phyloP scores from a whole-genome alignment of 352 stramenopile genomes.

The Hyphochytrium catenoides region DNA sequence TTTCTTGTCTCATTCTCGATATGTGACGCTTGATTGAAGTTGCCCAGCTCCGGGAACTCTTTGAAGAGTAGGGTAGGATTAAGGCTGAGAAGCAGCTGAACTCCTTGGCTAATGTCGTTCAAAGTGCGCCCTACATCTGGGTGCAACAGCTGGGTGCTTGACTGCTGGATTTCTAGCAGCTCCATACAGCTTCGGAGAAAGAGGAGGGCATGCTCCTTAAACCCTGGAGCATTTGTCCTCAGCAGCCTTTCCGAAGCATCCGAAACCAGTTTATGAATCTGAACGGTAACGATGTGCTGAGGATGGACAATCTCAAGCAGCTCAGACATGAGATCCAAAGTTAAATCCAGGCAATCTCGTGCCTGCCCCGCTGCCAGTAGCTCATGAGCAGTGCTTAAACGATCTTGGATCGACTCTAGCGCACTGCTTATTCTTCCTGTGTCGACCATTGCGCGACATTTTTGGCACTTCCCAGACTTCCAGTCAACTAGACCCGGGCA shows the following conservation, averaged over 20 bases:
- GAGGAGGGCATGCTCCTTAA: slow-evolving; percentile 55
- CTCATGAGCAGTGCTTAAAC: slow-evolving; percentile 26
- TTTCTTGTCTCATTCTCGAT: slow-evolving; percentile 64
- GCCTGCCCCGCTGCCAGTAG: slow-evolving; percentile 43
- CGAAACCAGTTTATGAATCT: slow-evolving; percentile 66
- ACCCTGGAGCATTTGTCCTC: slow-evolving; percentile 16
- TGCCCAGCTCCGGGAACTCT: slow-evolving; percentile 54
- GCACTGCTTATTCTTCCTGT: no score
- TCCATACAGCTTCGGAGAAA: slow-evolving; percentile 59
- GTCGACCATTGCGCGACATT: no score
- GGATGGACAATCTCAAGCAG: slow-evolving; percentile 48
- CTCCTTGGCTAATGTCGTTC: slow-evolving; percentile 71
- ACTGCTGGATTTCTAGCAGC: slow-evolving; percentile 61
- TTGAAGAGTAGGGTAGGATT: slow-evolving; percentile 52
- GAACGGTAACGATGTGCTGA: slow-evolving; percentile 62
- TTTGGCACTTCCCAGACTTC: no score
- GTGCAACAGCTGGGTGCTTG: slow-evolving; percentile 54
- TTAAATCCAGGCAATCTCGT: no score
- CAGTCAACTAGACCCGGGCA: no score
- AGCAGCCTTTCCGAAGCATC: slow-evolving; percentile 65
- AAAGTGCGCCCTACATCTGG: slow-evolving; percentile 69
- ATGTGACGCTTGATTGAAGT: slow-evolving; percentile 58
- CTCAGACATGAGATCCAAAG: no score
- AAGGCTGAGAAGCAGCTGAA: slow-evolving; percentile 63
- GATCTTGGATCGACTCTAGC: slow-evolving; percentile 26